Conservation (phyloP, 129 eudicot species). For the Chrysanthemum lavandulifolium region DNA sequence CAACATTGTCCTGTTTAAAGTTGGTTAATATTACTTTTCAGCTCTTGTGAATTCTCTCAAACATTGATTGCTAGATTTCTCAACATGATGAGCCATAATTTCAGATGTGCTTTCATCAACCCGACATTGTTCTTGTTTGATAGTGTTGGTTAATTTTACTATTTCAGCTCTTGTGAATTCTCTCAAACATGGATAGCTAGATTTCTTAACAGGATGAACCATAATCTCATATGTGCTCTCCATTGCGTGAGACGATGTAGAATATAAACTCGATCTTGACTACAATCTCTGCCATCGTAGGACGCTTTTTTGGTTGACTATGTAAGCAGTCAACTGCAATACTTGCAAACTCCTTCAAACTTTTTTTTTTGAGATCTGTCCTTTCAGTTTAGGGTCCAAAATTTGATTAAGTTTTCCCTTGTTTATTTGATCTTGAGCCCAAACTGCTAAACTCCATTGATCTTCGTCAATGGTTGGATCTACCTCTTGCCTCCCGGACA, state of each 20-base stretch:
- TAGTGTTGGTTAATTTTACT: constrained; percentile 22
- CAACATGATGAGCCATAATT: not conserved
- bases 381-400: not conserved
- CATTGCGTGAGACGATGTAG: too few species aligned
- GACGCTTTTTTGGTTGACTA: too few species aligned
- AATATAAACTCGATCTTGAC: too few species aligned
- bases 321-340: constrained; percentile 3
- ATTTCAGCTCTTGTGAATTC: constrained; percentile 24
- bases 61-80: not conserved
- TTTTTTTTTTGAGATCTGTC: not conserved
- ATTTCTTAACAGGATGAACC: not conserved
- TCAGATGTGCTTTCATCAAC: too few species aligned
- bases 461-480: not conserved
- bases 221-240: too few species aligned
- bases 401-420: not conserved
- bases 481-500: not conserved
- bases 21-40: constrained; percentile 24
- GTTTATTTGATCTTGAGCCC: not conserved
- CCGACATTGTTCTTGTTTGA: not conserved
- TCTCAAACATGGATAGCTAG: not conserved
- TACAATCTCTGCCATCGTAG: too few species aligned
- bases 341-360: not conserved
- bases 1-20: not conserved
- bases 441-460: not conserved
- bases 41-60: constrained; percentile 16